phyloP scores from a whole-genome alignment of 192 early-diverging fungal species.

The Lobosporangium transversale region DNA sequence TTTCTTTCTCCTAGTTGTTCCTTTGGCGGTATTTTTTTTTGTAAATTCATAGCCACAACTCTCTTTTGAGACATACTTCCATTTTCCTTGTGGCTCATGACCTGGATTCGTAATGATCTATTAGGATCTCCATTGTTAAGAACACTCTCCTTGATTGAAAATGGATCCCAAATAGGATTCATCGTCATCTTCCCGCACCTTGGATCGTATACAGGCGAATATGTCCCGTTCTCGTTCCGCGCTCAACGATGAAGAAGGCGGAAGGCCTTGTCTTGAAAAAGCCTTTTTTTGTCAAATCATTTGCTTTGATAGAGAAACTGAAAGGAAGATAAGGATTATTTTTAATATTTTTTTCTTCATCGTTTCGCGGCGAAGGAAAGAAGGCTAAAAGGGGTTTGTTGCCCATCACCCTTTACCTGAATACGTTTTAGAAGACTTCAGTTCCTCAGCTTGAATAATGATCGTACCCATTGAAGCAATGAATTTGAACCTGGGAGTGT shows the following conservation, averaged over 20 bases:
- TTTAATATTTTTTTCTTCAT: background rate
- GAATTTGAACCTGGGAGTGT: background rate
- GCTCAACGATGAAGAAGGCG: slow-evolving; percentile 44
- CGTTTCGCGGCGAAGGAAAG: too few relatives aligned
- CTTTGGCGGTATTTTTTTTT: too few relatives aligned
- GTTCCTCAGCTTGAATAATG: slow-evolving; percentile 56
- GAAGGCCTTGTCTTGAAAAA: slow-evolving; percentile 41
- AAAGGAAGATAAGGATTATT: background rate
- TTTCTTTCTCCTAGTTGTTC: too few relatives aligned
- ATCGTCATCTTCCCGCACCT: background rate
- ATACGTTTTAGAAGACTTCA: slow-evolving; percentile 28
- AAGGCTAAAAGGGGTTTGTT: too few relatives aligned
- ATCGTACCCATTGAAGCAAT: slow-evolving; percentile 49
- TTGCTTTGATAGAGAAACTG: slow-evolving; percentile 53
- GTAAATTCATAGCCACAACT: too few relatives aligned
- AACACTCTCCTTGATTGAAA: slow-evolving; percentile 34
- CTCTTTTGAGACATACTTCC: slow-evolving; percentile 47
- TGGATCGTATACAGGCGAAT: slow-evolving; percentile 48
- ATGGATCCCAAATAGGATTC: slow-evolving; percentile 37
- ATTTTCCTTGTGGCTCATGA: slow-evolving; percentile 36
- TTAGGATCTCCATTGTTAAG: slow-evolving; percentile 49
- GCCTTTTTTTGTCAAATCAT: slow-evolving; percentile 42
- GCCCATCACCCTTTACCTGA: too few relatives aligned
- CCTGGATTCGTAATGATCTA: slow-evolving; percentile 28
- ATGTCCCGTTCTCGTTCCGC: slow-evolving; percentile 49